These are phyloP conservation scores for Phialophora macrospora DNA, from an alignment of 2,329 filamentous ascomycete genomes.

Conservation along the genomic window DNA sequence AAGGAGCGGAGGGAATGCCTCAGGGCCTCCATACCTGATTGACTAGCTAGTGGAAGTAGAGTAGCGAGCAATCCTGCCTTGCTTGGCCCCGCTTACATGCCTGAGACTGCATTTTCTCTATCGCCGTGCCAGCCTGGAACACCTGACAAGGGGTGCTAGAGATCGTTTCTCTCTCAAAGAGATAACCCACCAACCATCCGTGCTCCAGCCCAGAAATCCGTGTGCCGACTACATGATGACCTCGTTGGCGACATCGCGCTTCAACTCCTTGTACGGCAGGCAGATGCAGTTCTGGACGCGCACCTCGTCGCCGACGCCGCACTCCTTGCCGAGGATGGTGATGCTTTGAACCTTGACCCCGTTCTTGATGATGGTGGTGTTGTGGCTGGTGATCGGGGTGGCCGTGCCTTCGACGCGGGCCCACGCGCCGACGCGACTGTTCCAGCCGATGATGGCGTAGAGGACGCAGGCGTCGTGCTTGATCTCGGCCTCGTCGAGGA, in stretches of 20 bases:
- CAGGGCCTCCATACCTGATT: neutral
- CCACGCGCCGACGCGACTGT: slow-evolving; percentile 95
- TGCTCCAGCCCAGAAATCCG: neutral
- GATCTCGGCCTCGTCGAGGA: slow-evolving; percentile 92
- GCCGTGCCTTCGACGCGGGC: slow-evolving; percentile 95
- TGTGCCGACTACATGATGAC: slow-evolving; percentile 77
- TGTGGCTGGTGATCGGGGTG: slow-evolving; percentile 83
- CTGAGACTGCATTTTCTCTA: slow-evolving; percentile 19
- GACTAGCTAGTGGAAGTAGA: neutral
- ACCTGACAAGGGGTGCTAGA: neutral
- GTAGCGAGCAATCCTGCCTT: neutral
- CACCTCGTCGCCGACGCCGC: slow-evolving; percentile 88
- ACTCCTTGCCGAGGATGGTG: slow-evolving; percentile 96
- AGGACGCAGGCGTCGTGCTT: slow-evolving; percentile 95
- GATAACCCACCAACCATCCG: neutral
- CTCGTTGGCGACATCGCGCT: slow-evolving; percentile 75
- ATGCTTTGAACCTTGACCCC: slow-evolving; percentile 98
- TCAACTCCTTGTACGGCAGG: slow-evolving; percentile 96
- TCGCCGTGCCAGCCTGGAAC: slow-evolving; percentile 6
- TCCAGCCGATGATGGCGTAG: slow-evolving; percentile 97
- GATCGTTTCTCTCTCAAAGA: too few relatives aligned
- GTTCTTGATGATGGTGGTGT: slow-evolving; percentile 94
- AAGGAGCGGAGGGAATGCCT: neutral
- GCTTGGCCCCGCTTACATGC: neutral
- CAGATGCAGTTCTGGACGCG: slow-evolving; percentile 98